These are phyloP conservation scores for Tricholomella constricta DNA, from an alignment of 768 basidiomycete species.

Conservation along the genomic window DNA sequence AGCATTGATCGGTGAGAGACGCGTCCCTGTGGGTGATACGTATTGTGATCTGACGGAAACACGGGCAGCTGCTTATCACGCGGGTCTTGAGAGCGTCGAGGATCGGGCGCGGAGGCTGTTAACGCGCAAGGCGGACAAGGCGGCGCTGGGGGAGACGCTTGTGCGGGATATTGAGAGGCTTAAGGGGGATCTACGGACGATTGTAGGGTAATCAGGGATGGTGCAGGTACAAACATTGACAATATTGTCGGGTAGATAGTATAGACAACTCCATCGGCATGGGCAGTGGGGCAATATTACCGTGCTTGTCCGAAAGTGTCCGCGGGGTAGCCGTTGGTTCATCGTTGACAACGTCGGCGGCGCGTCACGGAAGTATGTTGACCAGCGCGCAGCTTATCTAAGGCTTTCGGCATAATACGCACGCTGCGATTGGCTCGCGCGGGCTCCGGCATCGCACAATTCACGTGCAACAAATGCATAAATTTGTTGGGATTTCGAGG, in stretches of 20 bases:
- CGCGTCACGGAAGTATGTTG: too few relatives aligned
- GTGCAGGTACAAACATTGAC: background rate
- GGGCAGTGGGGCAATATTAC: background rate
- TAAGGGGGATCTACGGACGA: conserved; percentile 11
- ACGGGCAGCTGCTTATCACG: conserved; percentile 5
- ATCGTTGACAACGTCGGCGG: too few relatives aligned
- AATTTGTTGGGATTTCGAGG: conserved; percentile 37
- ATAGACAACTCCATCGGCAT: too few relatives aligned
- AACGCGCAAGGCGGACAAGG: conserved; percentile 23
- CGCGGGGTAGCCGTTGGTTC: too few relatives aligned
- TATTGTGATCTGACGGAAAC: background rate
- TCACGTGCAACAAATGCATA: conserved; percentile 44
- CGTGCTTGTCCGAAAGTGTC: background rate
- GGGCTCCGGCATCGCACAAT: conserved; percentile 20
- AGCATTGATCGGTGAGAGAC: conserved; percentile 9
- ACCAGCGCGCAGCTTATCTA: too few relatives aligned
- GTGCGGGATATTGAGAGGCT: conserved; percentile 21
- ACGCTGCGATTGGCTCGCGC: conserved; percentile 35
- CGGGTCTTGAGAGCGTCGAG: conserved; percentile 6
- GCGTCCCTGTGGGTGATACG: background rate
- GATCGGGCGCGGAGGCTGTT: conserved; percentile 13
- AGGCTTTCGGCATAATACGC: conserved; percentile 22
- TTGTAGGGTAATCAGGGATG: conserved; percentile 13
- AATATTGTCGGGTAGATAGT: background rate
- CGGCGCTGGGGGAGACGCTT: conserved; percentile 15